Base-by-base conservation (phyloP, 1,284 basidiomycete genomes). In the Inonotus obliquus region DNA sequence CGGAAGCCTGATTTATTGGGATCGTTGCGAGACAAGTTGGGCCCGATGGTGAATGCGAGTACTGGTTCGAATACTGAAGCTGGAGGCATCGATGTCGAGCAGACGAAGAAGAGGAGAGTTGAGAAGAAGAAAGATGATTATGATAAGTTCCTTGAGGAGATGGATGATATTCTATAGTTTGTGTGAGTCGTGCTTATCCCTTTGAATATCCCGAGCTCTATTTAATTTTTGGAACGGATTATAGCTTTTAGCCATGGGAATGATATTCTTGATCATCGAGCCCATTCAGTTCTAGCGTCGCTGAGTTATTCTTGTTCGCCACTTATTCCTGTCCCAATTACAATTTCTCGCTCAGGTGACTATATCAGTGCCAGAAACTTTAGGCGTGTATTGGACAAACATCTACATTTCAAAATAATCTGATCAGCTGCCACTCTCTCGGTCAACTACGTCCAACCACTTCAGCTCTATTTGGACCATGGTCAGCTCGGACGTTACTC, bases 71-170 rank as follows among this genome's bases (percentile, higher is more conserved):
- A 21, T 14, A 21, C 6, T 49, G 48, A 27, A 23, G 23, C 21
- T 10, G 2, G 19, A 4, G 48, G 25, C 7, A 11, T 7, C 7
- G 48, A 29, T 10, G 17, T 17, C n/a, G 41, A n/a, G 11, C 41
- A 44, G 19, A 17, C 17, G n/a, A 29, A 49, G 23, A 49, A 49
- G 48, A 23, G 48, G 23, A 60, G 57, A 17, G 27, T 64, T 2
- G 61, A 68, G 60, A 81, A 80, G 67, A 76, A 75, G 64, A 84
- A 81, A 70, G 85, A 86, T 65, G 89, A 91, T 68, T 91, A 91
- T 69, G 83, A 82, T 56, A 88, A 85, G 66, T 91, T 91, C 73
- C 73, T 89, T 45, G 86, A 86, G 61, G 89, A 88, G 67, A 84
- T 91, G 81, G 80, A 79, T 29, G 87, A 87, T 70, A 78, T 91